Base-by-base conservation (phyloP, 805 yeast species). In the Lipomyces yamadae region DNA sequence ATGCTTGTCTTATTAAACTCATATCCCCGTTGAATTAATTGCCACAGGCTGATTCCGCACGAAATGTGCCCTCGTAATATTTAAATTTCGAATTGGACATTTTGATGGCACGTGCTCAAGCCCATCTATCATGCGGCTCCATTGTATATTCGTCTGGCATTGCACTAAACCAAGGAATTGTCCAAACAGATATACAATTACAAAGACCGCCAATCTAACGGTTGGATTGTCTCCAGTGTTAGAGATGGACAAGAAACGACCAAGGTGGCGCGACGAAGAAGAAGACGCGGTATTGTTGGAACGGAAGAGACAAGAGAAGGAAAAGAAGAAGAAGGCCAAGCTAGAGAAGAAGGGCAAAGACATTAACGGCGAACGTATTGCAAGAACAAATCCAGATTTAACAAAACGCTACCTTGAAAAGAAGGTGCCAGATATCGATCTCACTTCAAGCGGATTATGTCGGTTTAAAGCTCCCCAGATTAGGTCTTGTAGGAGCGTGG, bases 251-350 rank as follows among this genome's bases (percentile, higher is more conserved):
- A 50, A 60, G 54, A 66, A 67, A 42, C 64, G 65, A 37, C 58
- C 70, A 32, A 62, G 71, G 24, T 69, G 72, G 72, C 57, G 61
- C 32, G 71, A 67, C 50, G 71, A 68, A 18, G 64, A 58, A 37
- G 67, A 63, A 8, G 71, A 68, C n/a, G 55, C 58, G 13, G 58
- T 50, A 37, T 15, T 54, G 15, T 29, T 30, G 2, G 62, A 60
- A 35, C 52, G 42, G 48, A 37, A 18, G 34, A 60, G 56, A 18
- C 54, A 37, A 2, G 68, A 62, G 53, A 68, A 68, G 45, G 64
- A 68, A 24, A 67, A 61, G 34, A 62, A 58, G 56, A 65, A 64
- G 60, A 60, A 62, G 45, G 54, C 63, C 29, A 65, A 62, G 52
- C 56, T 53, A 10, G 69, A 60, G 24, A 69, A 63, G 60, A 56